phyloP scores from a whole-genome alignment of 768 basidiomycete genomes.

The Fistulinella prunicolor region DNA sequence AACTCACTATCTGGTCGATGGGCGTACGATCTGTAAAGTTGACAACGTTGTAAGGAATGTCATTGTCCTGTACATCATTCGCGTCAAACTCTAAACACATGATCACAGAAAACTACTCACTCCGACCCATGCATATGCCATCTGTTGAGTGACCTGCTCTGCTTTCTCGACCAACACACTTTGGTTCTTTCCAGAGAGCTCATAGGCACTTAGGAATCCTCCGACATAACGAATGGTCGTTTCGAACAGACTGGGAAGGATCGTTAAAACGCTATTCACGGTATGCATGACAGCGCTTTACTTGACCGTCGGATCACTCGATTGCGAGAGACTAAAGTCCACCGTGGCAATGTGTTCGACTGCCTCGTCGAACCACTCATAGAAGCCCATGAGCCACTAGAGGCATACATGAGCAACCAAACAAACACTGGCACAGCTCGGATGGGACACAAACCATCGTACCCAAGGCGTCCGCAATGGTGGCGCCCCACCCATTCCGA shows the following conservation, averaged over 20 bases:
- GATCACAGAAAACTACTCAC: conserved; percentile 35
- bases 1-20: conserved; percentile 29
- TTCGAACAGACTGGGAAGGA: conserved; percentile 50
- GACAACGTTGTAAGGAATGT: conserved; percentile 37
- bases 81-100: not conserved
- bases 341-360: conserved; percentile 50
- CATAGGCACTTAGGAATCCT: conserved; percentile 65
- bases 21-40: conserved; percentile 39
- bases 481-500: conserved; percentile 51
- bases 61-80: conserved; percentile 26
- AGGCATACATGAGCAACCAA: not conserved
- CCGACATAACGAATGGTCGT: conserved; percentile 73
- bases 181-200: conserved; percentile 55
- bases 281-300: conserved; percentile 13
- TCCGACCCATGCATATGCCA: conserved; percentile 58
- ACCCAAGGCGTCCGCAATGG: conserved; percentile 57
- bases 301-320: conserved; percentile 45
- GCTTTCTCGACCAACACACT: conserved; percentile 58
- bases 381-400: conserved; percentile 57
- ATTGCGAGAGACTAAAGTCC: conserved; percentile 50
- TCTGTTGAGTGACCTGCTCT: conserved; percentile 57
- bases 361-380: conserved; percentile 55
- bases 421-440: not conserved
- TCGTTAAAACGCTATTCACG: not conserved
- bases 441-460: conserved; percentile 48